phyloP scores from a whole-genome alignment of 1,284 basidiomycete species.

The Agroathelia rolfsii region DNA sequence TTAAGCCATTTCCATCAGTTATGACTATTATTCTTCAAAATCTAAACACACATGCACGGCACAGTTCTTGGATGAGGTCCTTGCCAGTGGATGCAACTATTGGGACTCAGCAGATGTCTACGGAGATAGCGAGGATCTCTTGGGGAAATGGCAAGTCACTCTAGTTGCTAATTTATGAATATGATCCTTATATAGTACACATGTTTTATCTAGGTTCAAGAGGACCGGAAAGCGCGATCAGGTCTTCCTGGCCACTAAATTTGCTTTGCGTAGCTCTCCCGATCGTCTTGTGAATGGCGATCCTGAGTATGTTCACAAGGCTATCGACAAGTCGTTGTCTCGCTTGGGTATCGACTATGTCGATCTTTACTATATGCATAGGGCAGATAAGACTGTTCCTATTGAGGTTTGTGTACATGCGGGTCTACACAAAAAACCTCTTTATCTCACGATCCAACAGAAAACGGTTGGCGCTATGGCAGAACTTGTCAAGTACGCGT shows the following conservation, averaged over 20 bases:
- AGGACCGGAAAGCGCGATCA: slow-evolving; percentile 27
- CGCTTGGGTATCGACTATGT: slow-evolving; percentile 34
- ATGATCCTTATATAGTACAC: neutral
- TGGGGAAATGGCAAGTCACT: slow-evolving; percentile 30
- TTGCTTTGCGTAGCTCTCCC: slow-evolving; percentile 23
- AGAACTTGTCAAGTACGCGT: slow-evolving; percentile 40
- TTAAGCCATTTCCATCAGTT: too few species aligned
- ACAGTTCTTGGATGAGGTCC: slow-evolving; percentile 31
- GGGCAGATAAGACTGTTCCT: slow-evolving; percentile 32
- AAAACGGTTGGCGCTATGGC: slow-evolving; percentile 39
- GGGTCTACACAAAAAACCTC: slow-evolving; percentile 7
- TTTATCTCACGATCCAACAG: slow-evolving; percentile 12
- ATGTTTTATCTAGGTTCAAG: slow-evolving; percentile 33
- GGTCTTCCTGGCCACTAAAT: slow-evolving; percentile 44
- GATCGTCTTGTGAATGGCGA: slow-evolving; percentile 18
- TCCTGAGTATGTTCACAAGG: slow-evolving; percentile 25
- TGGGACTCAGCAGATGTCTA: slow-evolving; percentile 37
- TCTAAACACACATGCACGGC: slow-evolving; percentile 7
- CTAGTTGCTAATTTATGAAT: neutral
- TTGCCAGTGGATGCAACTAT: slow-evolving; percentile 27
- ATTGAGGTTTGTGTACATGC: slow-evolving; percentile 28
- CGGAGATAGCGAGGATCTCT: slow-evolving; percentile 31
- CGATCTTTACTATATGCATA: slow-evolving; percentile 37
- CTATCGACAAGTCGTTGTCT: slow-evolving; percentile 26
- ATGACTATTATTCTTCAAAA: too few species aligned